Evolutionary conservation across 2,329 filamentous ascomycete genomes (phyloP).

Genomic region (Talaromyces pinophilus): DNA sequence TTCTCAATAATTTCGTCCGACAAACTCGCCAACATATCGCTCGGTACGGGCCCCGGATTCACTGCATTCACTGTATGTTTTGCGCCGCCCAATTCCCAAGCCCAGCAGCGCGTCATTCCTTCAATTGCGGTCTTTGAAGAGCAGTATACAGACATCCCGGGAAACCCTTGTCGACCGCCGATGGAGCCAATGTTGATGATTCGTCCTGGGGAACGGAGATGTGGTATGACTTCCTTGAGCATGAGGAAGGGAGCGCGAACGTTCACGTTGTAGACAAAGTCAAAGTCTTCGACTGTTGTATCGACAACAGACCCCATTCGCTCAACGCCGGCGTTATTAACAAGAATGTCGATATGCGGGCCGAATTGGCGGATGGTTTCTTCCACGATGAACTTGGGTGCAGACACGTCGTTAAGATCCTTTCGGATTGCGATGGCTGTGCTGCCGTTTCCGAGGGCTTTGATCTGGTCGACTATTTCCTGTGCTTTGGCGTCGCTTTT

Average conservation of each 20-base stretch:
- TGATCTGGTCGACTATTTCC: conserved; percentile 28
- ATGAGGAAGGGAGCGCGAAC: conserved; percentile 58
- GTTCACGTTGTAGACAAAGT: conserved; percentile 59
- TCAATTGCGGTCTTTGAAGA: conserved; percentile 63
- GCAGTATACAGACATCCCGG: conserved; percentile 53
- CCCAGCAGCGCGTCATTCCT: conserved; percentile 60
- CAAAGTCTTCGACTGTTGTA: conserved; percentile 54
- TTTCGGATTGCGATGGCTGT: conserved; percentile 8
- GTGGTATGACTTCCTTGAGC: conserved; percentile 55
- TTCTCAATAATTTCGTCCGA: conserved; percentile 52
- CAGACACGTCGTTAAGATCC: neutral
- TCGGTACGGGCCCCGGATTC: conserved; percentile 60
- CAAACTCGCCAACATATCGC: conserved; percentile 59
- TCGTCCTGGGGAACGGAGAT: conserved; percentile 51
- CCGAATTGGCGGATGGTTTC: neutral
- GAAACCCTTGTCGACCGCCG: conserved; percentile 39
- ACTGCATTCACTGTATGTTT: conserved; percentile 65
- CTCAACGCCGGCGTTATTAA: conserved; percentile 45
- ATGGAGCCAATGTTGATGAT: conserved; percentile 59
- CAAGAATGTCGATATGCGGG: conserved; percentile 25
- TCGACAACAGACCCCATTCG: conserved; percentile 42
- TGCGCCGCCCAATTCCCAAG: conserved; percentile 57
- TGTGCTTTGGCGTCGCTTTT: conserved; percentile 36
- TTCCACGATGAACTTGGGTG: neutral
- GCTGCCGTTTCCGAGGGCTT: neutral